Evolutionary conservation across 805 yeast genomes (phyloP).

Genomic region (Zygotorulaspora florentina): DNA sequence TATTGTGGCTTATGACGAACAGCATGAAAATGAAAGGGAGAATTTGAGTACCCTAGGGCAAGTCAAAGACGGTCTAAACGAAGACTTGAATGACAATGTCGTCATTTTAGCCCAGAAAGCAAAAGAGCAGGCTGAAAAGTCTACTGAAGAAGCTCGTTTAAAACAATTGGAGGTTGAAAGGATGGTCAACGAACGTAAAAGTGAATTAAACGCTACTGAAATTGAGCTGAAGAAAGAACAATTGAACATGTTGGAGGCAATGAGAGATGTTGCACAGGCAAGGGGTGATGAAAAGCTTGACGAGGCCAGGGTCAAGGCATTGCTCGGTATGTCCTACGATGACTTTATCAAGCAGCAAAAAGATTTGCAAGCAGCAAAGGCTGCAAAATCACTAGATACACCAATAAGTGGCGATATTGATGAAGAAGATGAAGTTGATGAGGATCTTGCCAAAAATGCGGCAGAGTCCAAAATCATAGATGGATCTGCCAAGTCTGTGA

Average conservation of each 20-base stretch:
- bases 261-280: conserved; percentile 40
- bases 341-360: conserved; percentile 26
- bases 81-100: conserved; percentile 20
- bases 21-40: conserved; percentile 32
- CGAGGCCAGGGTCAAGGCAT: conserved; percentile 31
- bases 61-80: conserved; percentile 31
- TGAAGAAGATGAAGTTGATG: conserved; percentile 17
- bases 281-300: conserved; percentile 31
- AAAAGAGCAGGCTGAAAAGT: conserved; percentile 36
- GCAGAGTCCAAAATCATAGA: conserved; percentile 9
- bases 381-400: background rate
- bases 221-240: conserved; percentile 37
- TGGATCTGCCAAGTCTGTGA: conserved; percentile 23
- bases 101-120: conserved; percentile 32
- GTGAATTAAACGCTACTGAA: conserved; percentile 35
- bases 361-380: conserved; percentile 4
- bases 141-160: conserved; percentile 34
- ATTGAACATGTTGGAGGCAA: conserved; percentile 33
- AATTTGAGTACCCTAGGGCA: conserved; percentile 32
- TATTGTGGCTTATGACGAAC: conserved; percentile 27
- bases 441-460: conserved; percentile 5
- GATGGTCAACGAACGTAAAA: conserved; percentile 36
- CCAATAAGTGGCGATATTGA: conserved; percentile 8
- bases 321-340: conserved; percentile 32
- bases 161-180: conserved; percentile 39